A percentile compares a stretch with the other conserved stretches of the same genome.
Evolutionary conservation across 768 basidiomycete genomes (phyloP).

Genomic region (Suillus variegatus): DNA sequence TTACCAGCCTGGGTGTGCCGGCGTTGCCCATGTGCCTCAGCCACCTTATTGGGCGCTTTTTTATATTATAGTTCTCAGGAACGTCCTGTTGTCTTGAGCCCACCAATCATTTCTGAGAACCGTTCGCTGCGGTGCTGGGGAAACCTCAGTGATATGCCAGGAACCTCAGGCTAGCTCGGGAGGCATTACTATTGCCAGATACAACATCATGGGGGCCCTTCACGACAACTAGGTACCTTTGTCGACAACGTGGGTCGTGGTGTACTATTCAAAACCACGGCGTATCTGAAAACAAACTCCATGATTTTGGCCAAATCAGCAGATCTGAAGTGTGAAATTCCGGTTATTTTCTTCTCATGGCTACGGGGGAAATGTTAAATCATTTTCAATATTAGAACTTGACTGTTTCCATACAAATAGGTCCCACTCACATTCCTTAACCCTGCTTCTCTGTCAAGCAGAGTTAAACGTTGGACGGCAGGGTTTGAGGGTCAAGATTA

Average conservation of each 20-base stretch:
- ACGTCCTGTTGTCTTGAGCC: background rate
- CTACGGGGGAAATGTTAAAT: constrained; percentile 10
- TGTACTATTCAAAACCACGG: background rate
- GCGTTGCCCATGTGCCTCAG: background rate
- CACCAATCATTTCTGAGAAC: background rate
- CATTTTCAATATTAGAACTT: constrained; percentile 5
- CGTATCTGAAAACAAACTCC: background rate
- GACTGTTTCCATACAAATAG: constrained; percentile 9
- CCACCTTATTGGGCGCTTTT: background rate
- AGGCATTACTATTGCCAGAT: background rate
- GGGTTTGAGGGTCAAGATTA: constrained; percentile 14
- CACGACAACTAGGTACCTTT: background rate
- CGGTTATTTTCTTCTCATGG: constrained; percentile 16
- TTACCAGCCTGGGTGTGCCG: background rate
- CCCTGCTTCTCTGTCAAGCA: constrained; percentile 20
- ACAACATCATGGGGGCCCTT: too few relatives aligned
- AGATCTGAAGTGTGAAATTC: background rate
- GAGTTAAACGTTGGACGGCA: constrained; percentile 26
- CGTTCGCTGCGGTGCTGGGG: background rate
- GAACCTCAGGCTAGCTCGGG: background rate
- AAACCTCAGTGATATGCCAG: background rate
- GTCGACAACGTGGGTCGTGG: background rate
- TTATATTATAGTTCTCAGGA: background rate
- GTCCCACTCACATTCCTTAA: background rate
- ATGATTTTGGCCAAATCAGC: background rate